Evolutionary conservation across 2,329 filamentous ascomycete species (phyloP).

Genomic region (Alternaria triticimaculans): DNA sequence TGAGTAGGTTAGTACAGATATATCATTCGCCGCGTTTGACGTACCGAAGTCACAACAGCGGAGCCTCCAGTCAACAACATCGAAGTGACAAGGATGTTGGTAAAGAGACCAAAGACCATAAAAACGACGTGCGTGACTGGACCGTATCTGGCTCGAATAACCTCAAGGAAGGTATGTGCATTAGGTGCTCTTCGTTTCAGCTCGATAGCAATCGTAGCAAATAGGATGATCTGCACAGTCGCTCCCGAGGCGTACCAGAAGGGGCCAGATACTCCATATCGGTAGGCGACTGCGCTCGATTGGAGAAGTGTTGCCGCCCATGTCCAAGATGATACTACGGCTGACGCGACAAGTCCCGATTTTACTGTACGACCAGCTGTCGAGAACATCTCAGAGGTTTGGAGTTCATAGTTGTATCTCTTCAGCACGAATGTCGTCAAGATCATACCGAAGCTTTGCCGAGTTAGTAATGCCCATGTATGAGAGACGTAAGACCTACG

Average conservation of each 20-base stretch:
- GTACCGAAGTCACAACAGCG: constrained; percentile 61
- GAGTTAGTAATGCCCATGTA: constrained; percentile 13
- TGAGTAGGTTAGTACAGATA: constrained; percentile 54
- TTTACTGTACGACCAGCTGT: constrained; percentile 89
- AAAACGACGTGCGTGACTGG: constrained; percentile 75
- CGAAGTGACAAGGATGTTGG: constrained; percentile 82
- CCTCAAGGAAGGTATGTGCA: constrained; percentile 84
- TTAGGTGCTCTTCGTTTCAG: constrained; percentile 87
- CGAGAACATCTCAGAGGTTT: constrained; percentile 92
- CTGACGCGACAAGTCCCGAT: constrained; percentile 83
- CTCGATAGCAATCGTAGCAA: constrained; percentile 89
- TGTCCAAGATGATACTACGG: constrained; percentile 92
- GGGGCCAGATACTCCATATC: constrained; percentile 72
- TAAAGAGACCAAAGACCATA: constrained; percentile 81
- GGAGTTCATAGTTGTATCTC: constrained; percentile 75
- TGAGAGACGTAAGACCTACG: constrained; percentile 48
- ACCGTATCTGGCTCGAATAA: constrained; percentile 82
- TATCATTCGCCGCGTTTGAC: background rate
- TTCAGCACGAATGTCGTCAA: constrained; percentile 74
- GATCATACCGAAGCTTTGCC: constrained; percentile 69
- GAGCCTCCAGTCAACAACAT: constrained; percentile 88
- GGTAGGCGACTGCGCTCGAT: constrained; percentile 80
- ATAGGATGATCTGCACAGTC: constrained; percentile 71
- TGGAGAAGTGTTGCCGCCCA: constrained; percentile 88
- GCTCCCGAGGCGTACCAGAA: constrained; percentile 69